Base-by-base conservation (phyloP, 2,329 filamentous ascomycete species). In the Cladosporium sp. region DNA sequence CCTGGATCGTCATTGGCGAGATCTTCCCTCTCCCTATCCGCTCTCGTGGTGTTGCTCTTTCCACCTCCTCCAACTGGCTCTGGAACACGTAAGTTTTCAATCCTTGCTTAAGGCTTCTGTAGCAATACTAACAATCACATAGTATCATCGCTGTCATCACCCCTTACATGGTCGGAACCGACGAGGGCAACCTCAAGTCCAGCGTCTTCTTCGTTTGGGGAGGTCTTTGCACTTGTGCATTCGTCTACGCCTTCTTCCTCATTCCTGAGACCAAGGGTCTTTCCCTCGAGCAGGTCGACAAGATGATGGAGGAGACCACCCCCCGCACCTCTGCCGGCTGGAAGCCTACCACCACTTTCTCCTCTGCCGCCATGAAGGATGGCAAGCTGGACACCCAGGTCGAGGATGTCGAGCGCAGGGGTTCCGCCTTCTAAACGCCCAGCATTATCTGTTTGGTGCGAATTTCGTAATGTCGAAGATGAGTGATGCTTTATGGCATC, bases 11-110 rank as follows among this genome's bases (percentile, higher is more conserved):
- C 72, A 93, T 95, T 74, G 92, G 92, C 76, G 92, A 97, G 82
- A 90, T 95, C 79, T 96, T 91, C 87, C 92, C 92, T 66, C 87
- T 96, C 63, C 91, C 91, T 68, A 94, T 96, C 80, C 91, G 93
- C 74, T 91, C 93, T 49, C 91, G 91, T 71, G 93, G 93, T 81
- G 92, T 96, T 67, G 92, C 86, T 72, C 85, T 96, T 53, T 93
- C 92, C 49, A 96, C 93, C 10, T 91, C 92, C 67, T 92, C 89
- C 76, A 96, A 96, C 86, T 96, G 92, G 92, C 85, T 95, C 69
- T 95, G 91, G 91, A 75, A 75, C 70, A 72, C 69, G 59, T 62
- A 62, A 62, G 59, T 62, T n/a, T 29, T 63, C 70, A 28, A 14
- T 53, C 18, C 23, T 16, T 26, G 8, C 31, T 62, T 18, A 16